Evolutionary conservation across 768 basidiomycete genomes (phyloP).

Genomic region (Cyclocybe aegerita): DNA sequence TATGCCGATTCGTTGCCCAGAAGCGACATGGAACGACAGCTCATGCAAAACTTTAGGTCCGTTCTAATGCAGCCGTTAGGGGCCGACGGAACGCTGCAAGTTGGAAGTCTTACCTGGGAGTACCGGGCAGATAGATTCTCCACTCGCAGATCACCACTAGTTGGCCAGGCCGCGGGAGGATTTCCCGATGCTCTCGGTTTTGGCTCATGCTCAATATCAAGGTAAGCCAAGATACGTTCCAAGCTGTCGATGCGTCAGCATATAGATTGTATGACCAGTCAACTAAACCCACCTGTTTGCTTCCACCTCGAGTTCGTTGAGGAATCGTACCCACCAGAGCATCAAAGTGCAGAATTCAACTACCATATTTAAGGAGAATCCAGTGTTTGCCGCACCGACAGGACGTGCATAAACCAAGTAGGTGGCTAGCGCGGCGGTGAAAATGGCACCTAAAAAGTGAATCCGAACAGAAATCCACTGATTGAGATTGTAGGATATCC

Average conservation of each 20-base stretch:
- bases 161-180: conserved; percentile 70
- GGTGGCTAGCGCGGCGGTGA: conserved; percentile 52
- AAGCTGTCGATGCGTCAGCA: conserved; percentile 24
- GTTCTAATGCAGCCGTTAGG: conserved; percentile 14
- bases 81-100: neutral
- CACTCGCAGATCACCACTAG: conserved; percentile 52
- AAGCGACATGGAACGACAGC: conserved; percentile 48
- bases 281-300: conserved; percentile 24
- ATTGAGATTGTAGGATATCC: conserved; percentile 49
- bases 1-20: conserved; percentile 57
- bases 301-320: conserved; percentile 46
- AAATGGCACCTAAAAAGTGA: conserved; percentile 55
- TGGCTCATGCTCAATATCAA: conserved; percentile 59
- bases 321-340: conserved; percentile 43
- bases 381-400: conserved; percentile 40
- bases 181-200: conserved; percentile 33
- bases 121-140: conserved; percentile 60
- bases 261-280: neutral
- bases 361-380: conserved; percentile 61
- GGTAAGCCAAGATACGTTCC: conserved; percentile 73
- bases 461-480: conserved; percentile 49
- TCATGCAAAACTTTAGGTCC: conserved; percentile 48
- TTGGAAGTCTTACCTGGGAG: conserved; percentile 28
- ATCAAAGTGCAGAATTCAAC: conserved; percentile 57
- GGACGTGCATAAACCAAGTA: conserved; percentile 50